These are phyloP conservation scores for Castanopsis chinensis DNA, from an alignment of 306 rosid species.

Conservation along the genomic window DNA sequence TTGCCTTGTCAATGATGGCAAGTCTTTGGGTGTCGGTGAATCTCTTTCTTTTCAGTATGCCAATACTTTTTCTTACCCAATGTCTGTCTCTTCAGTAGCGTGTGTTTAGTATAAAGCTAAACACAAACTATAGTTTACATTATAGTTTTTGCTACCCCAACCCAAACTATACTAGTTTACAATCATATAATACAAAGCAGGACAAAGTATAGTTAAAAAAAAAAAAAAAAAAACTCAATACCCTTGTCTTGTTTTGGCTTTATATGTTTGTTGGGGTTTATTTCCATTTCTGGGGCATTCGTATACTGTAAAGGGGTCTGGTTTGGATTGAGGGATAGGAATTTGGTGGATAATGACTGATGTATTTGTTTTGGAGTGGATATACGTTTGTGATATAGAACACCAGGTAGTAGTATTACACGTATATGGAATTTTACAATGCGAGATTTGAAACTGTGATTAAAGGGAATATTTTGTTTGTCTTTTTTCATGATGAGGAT, in stretches of 20 bases:
- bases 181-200: conserved; percentile 13
- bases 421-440: conserved; percentile 6
- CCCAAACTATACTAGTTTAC: background rate
- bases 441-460: conserved; percentile 14
- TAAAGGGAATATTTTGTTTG: conserved; percentile 22
- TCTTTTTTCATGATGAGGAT: background rate
- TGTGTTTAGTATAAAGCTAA: conserved; percentile 22
- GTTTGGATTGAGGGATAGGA: background rate
- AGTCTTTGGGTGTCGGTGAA: conserved; percentile 55
- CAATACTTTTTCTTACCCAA: conserved; percentile 64
- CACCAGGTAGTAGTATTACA: background rate
- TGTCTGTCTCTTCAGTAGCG: conserved; percentile 57
- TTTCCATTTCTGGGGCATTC: background rate
- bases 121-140: no score
- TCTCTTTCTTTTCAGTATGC: conserved; percentile 74
- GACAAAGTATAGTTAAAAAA: background rate
- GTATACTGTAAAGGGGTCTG: conserved; percentile 1
- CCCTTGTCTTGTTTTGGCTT: background rate
- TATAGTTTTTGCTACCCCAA: background rate
- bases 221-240: background rate
- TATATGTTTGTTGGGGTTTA: background rate
- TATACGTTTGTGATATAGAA: conserved; percentile 32
- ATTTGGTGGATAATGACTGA: conserved; percentile 4
- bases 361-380: conserved; percentile 5
- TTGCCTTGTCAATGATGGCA: conserved; percentile 82